phyloP scores from a whole-genome alignment of 495 filamentous ascomycete species.

The Bryoglossum gracile region DNA sequence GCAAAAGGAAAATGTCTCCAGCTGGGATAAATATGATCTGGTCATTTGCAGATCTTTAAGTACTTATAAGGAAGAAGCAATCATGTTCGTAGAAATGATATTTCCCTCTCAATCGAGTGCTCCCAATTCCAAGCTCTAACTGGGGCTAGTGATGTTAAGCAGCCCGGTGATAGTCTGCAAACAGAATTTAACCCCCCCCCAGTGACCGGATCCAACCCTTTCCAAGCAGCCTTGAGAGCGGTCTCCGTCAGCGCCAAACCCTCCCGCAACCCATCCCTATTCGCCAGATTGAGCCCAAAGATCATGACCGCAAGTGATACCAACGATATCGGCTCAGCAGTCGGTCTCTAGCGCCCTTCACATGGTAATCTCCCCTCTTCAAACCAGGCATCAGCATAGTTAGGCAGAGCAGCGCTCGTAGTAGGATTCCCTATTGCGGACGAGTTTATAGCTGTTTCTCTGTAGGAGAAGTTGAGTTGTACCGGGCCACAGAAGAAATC shows the following conservation, averaged over 20 bases:
- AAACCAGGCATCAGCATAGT: constrained; percentile 8
- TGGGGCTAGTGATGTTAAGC: too few species aligned
- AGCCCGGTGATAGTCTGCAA: too few species aligned
- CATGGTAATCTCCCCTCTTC: constrained; percentile 15
- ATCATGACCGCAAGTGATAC: constrained; percentile 2
- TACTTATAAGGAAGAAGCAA: too few species aligned
- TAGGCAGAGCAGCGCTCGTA: constrained; percentile 10
- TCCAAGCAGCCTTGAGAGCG: neutral
- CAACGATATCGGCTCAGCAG: constrained; percentile 6
- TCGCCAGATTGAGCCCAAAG: neutral
- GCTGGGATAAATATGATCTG: too few species aligned
- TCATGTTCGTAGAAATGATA: too few species aligned
- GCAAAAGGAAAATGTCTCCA: too few species aligned
- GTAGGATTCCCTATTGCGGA: constrained; percentile 11
- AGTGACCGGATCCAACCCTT: neutral
- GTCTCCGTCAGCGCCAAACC: neutral
- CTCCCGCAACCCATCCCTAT: constrained; percentile 6
- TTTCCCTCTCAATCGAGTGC: too few species aligned
- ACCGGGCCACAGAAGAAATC: constrained; percentile 7
- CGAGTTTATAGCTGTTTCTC: constrained; percentile 17
- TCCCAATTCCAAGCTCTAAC: too few species aligned
- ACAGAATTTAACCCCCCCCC: neutral
- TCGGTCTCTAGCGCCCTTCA: constrained; percentile 12
- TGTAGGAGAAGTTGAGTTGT: constrained; percentile 11
- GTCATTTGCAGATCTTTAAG: too few species aligned